Evolutionary conservation across 495 filamentous ascomycete species (phyloP).

Genomic region (Apodospora peruviana): DNA sequence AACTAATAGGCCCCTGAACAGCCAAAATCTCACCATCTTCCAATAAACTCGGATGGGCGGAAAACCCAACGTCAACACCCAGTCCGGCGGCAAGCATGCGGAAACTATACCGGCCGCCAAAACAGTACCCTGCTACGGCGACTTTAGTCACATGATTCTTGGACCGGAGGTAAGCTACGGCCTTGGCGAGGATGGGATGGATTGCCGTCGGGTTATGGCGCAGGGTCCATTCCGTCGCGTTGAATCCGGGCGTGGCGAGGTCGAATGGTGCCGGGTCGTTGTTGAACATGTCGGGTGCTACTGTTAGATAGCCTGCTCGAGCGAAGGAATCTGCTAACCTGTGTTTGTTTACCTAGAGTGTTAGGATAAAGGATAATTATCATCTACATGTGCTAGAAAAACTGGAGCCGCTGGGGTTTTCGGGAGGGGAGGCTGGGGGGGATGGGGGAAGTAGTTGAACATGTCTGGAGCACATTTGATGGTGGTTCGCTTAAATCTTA

Average conservation of each 20-base stretch:
- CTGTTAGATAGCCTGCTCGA: slow-evolving; percentile 62
- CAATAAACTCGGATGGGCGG: slow-evolving; percentile 64
- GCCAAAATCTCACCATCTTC: slow-evolving; percentile 58
- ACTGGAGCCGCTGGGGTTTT: background rate
- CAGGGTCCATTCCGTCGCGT: slow-evolving; percentile 47
- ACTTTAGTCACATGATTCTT: slow-evolving; percentile 59
- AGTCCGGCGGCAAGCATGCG: slow-evolving; percentile 38
- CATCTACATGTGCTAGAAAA: background rate
- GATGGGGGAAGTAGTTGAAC: too few relatives aligned
- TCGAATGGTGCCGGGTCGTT: slow-evolving; percentile 46
- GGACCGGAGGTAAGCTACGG: slow-evolving; percentile 54
- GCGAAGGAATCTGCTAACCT: slow-evolving; percentile 66
- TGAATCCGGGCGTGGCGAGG: slow-evolving; percentile 44
- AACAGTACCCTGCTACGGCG: slow-evolving; percentile 61
- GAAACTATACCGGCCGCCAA: slow-evolving; percentile 34
- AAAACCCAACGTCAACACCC: slow-evolving; percentile 54
- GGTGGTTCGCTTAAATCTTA: too few relatives aligned
- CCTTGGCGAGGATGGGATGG: slow-evolving; percentile 56
- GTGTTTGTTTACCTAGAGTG: background rate
- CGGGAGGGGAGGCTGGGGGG: too few relatives aligned
- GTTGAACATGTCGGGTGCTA: slow-evolving; percentile 70
- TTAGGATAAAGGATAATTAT: background rate
- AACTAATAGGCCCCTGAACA: slow-evolving; percentile 55
- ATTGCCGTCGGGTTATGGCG: slow-evolving; percentile 45
- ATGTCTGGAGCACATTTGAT: too few relatives aligned